Evolutionary conservation across 108 stramenopile species (phyloP), one percentile per base, ranked within the genome.

Genomic region (Pelagomonas calceolata): DNA sequence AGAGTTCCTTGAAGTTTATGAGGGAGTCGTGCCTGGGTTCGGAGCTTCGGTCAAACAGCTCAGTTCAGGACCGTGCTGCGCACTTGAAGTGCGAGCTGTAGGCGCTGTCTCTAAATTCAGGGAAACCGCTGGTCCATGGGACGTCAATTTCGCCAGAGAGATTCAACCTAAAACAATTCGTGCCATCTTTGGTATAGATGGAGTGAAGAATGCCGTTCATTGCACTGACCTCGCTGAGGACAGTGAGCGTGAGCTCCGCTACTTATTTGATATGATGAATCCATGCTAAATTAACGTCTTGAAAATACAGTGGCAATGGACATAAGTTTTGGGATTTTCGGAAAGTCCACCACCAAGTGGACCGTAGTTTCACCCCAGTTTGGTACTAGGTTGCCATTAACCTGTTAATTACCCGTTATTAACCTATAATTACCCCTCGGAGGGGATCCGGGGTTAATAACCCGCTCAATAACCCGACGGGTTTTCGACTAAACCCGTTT

Each of bases 141-240:
- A 90, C 71, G 82, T 86, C 30, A 81, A 88, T 29, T 80, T 90
- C 63, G 92, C 92, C 26, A 84, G 81, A 67, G 86, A 84, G 36
- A 67, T 92, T 5, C 72, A 74, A 21, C 85, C 90, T 0, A 44
- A 75, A 16, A 79, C 79, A 16, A 73, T 92, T 44, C 81, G 91
- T 30, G 91, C 80, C 5, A 78, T 68, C 63, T 90, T 84, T 77
- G 91, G 90, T 7, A 66, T 71, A 0, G 83, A 85, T 66, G 44
- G 67, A 21, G 78, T 87, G 30, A 67, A 73, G n/a, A 92, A 90
- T 73, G 92, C 84, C 12, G 81, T 92, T 30, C 92, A 91, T 72
- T 91, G 90, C 80, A 92, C 92, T 0, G 92, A 92, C 69, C 70
- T 92, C 51, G 73, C 84, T 0, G 80, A 81, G 44, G 90, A 91